Evolutionary conservation across 2,329 filamentous ascomycete genomes (phyloP).

Genomic region (Aspergillus spinulosporus): DNA sequence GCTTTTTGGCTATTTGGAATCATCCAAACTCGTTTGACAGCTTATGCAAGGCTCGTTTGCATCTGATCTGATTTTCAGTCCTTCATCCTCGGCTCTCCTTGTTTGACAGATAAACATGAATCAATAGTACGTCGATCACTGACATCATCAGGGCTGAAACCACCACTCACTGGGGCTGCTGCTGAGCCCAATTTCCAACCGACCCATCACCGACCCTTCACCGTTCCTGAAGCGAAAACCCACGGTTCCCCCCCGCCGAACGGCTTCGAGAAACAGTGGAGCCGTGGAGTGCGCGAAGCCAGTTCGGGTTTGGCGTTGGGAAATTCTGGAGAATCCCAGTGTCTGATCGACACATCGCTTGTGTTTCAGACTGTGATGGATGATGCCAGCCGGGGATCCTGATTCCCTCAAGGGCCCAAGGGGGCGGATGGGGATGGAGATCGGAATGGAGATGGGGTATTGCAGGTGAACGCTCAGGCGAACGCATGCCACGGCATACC

Average conservation of each 20-base stretch:
- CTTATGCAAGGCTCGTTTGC: background rate
- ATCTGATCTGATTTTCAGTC: background rate
- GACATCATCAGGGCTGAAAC: slow-evolving; percentile 10
- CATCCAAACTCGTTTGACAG: background rate
- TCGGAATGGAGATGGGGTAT: background rate
- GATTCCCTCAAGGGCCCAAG: slow-evolving; percentile 8
- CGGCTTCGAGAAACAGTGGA: background rate
- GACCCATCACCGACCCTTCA: background rate
- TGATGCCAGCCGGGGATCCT: slow-evolving; percentile 1
- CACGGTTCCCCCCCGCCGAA: background rate
- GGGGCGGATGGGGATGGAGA: slow-evolving; percentile 6
- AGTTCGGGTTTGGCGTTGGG: slow-evolving; percentile 7
- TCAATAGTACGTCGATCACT: slow-evolving; percentile 23
- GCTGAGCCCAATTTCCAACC: slow-evolving; percentile 4
- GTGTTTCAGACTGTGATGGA: slow-evolving; percentile 21
- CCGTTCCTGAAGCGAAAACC: background rate
- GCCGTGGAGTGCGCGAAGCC: slow-evolving; percentile 9
- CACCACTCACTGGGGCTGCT: background rate
- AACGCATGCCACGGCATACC: background rate
- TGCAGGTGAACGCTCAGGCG: background rate
- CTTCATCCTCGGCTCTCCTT: background rate
- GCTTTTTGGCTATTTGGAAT: background rate
- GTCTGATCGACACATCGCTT: slow-evolving; percentile 21
- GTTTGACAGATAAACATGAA: slow-evolving; percentile 3
- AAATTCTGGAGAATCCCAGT: slow-evolving; percentile 17